Base-by-base conservation (phyloP, 2,329 filamentous ascomycete genomes). In the Pseudopithomyces maydicus region DNA sequence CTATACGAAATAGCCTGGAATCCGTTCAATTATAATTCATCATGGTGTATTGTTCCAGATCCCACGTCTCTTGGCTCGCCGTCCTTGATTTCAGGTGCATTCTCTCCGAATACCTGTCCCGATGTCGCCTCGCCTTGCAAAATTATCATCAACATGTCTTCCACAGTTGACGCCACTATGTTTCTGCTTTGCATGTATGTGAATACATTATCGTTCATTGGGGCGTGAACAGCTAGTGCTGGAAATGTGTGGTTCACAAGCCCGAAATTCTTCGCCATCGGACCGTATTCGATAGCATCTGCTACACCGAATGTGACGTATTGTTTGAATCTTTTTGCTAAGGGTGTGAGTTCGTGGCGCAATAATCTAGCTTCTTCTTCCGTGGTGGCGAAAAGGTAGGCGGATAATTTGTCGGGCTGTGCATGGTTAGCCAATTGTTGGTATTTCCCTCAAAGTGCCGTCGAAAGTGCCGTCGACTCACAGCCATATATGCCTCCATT, bases 251-350 rank as follows among this genome's bases (percentile, higher is more conserved):
- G 44, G 12, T 57, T 49, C 20, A 3, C 41, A 17, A 62, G 53
- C 14, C 65, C 66, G 29, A 66, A 68, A 33, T 55, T 63, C 35
- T 39, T 43, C 20, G 67, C 66, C 66, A 70, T 68, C 14, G 65
- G 60, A 15, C 29, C 45, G 53, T 65, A 69, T 50, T 65, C 61
- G 1, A 54, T 17, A 1, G 57, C 49, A 49, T 69, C 66, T 1
- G 60, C 61, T 14, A 68, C 17, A 15, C 58, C 65, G 38, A 70
- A 65, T 3, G 41, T 62, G 23, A 65, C 59, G 32, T 56, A 61
- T 26, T 67, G 55, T 5, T 53, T 52, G 42, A 54, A 66, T 43
- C 54, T 63, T 32, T 59, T 66, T 2, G 62, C 65, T 4, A 66
- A 6, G 2, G 61, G 55, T 6, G 65, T 68, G 17, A 70, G 57